Conservation (phyloP, 257 asterid genomes). For the Gentiana dahurica region DNA sequence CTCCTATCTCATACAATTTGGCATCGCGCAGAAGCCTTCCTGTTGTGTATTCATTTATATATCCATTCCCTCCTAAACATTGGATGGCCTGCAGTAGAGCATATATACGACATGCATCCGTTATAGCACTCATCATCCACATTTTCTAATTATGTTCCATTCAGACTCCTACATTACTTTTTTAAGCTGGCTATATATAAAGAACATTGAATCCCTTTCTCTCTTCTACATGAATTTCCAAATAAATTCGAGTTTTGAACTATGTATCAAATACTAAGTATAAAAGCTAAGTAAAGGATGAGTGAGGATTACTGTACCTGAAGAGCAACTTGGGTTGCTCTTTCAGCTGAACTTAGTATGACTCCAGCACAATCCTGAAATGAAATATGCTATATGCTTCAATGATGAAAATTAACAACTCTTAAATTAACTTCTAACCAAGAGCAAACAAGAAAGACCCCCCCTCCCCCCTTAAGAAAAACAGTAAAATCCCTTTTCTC, state of each 20-base stretch:
- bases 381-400: not conserved
- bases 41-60: constrained; percentile 83
- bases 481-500: no score
- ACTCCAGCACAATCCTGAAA: constrained; percentile 96
- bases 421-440: not conserved
- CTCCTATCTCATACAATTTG: constrained; percentile 90
- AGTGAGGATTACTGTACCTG: constrained; percentile 40
- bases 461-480: no score
- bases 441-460: no score
- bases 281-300: no score
- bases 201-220: no score
- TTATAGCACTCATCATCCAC: not conserved
- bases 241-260: not conserved
- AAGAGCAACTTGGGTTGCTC: constrained; percentile 99
- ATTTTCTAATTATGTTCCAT: not conserved
- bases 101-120: constrained; percentile 2
- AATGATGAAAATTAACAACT: not conserved
- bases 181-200: not conserved
- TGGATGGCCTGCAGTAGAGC: constrained; percentile 74
- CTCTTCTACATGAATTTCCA: not conserved
- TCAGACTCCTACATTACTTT: not conserved
- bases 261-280: no score
- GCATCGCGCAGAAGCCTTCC: constrained; percentile 98
- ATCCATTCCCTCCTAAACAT: constrained; percentile 94
- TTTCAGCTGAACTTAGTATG: constrained; percentile 84